phyloP scores from a whole-genome alignment of 805 yeast genomes.

The Ogataea corticis region DNA sequence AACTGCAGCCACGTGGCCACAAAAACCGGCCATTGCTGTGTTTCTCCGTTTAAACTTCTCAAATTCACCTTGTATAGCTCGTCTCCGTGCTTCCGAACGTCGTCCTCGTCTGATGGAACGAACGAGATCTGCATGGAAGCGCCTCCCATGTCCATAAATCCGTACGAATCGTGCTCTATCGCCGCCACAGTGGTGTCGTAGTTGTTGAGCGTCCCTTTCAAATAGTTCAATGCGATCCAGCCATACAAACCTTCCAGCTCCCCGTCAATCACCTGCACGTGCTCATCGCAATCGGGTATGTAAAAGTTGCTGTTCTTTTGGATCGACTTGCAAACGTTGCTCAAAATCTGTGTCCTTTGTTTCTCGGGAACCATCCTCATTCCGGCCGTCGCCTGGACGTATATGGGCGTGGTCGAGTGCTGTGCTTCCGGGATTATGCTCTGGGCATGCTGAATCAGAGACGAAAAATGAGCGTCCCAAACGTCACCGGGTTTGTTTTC shows the following conservation, averaged over 20 bases:
- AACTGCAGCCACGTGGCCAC: slow-evolving; percentile 97
- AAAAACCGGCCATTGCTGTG: slow-evolving; percentile 80
- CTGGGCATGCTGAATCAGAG: slow-evolving; percentile 68
- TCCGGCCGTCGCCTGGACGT: slow-evolving; percentile 95
- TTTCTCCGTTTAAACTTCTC: slow-evolving; percentile 66
- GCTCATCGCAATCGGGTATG: slow-evolving; percentile 61
- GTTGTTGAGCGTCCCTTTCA: slow-evolving; percentile 63
- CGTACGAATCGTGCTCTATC: slow-evolving; percentile 52
- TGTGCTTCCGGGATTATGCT: slow-evolving; percentile 63
- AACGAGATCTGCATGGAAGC: slow-evolving; percentile 96
- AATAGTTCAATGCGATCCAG: slow-evolving; percentile 89
- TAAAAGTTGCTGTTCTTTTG: slow-evolving; percentile 55
- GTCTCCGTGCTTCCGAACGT: slow-evolving; percentile 63
- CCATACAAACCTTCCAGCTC: slow-evolving; percentile 94
- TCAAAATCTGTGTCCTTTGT: slow-evolving; percentile 54
- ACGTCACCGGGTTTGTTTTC: slow-evolving; percentile 52
- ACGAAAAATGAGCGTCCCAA: slow-evolving; percentile 70
- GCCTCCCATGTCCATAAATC: slow-evolving; percentile 99
- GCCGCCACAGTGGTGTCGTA: slow-evolving; percentile 36
- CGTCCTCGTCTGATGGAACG: slow-evolving; percentile 68
- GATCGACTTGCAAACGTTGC: slow-evolving; percentile 60
- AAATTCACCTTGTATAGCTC: slow-evolving; percentile 69
- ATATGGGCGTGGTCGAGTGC: slow-evolving; percentile 75
- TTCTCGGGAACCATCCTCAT: slow-evolving; percentile 73
- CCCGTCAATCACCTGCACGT: slow-evolving; percentile 88